phyloP scores from a whole-genome alignment of 345 rosid species.

The Camelina sativa region DNA sequence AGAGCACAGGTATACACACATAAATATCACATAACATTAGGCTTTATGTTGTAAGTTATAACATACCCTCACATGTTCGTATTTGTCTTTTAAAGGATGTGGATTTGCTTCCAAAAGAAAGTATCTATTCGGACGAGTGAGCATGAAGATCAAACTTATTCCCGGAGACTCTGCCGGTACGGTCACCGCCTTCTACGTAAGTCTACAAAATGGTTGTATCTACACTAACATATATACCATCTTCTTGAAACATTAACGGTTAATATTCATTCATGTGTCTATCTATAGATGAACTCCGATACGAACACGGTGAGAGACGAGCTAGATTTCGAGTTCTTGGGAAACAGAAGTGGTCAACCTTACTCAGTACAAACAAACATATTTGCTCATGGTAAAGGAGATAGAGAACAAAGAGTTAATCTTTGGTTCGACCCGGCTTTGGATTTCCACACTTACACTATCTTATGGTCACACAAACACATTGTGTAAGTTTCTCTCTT shows the following conservation, averaged over 20 bases:
- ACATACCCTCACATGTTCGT: not conserved
- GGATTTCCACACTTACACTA: slow-evolving; percentile 71
- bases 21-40: not conserved
- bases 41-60: not conserved
- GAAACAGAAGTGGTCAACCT: slow-evolving; percentile 87
- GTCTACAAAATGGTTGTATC: too few species aligned
- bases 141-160: slow-evolving; percentile 93
- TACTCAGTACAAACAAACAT: slow-evolving; percentile 92
- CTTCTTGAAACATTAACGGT: not conserved
- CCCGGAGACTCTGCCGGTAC: slow-evolving; percentile 99
- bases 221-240: too few species aligned
- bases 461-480: slow-evolving; percentile 78
- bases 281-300: slow-evolving; percentile 77
- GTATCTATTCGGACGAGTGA: slow-evolving; percentile 81
- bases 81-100: slow-evolving; percentile 58
- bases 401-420: slow-evolving; percentile 84
- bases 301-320: slow-evolving; percentile 72
- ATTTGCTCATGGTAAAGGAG: slow-evolving; percentile 91
- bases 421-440: slow-evolving; percentile 93
- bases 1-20: slow-evolving; percentile 60
- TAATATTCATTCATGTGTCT: not conserved
- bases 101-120: slow-evolving; percentile 85
- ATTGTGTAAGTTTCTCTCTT: slow-evolving; percentile 61
- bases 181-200: slow-evolving; percentile 92
- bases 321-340: slow-evolving; percentile 91